phyloP scores from a whole-genome alignment of 768 basidiomycete genomes.

The Peribolospora baueri region DNA sequence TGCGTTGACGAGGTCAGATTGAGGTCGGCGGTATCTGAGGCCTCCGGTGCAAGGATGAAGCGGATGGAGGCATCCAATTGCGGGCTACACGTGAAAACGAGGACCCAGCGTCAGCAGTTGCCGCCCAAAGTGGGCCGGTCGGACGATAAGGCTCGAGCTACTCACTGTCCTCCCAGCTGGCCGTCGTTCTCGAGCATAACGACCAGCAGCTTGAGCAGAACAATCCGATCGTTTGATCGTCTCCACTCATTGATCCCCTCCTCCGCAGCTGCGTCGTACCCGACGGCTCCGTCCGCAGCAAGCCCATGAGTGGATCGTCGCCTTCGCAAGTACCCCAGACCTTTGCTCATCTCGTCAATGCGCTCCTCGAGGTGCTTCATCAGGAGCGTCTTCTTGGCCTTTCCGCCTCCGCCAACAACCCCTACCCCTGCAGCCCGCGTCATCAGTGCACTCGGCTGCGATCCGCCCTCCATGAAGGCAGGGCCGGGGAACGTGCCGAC shows the following conservation, averaged over 20 bases:
- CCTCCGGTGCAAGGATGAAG: conserved; percentile 37
- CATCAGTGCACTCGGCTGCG: conserved; percentile 40
- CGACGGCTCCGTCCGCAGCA: conserved; percentile 10
- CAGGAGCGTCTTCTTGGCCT: conserved; percentile 67
- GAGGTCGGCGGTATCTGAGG: not conserved
- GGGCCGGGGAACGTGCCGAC: conserved; percentile 58
- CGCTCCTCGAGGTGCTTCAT: conserved; percentile 51
- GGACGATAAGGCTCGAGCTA: conserved; percentile 4
- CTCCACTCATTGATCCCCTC: not conserved
- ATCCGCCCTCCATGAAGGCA: conserved; percentile 44
- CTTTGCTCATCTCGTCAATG: conserved; percentile 49
- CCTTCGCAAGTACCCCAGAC: conserved; percentile 36
- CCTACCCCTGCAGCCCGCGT: conserved; percentile 26
- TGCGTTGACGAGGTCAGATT: conserved; percentile 6
- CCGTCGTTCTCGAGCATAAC: conserved; percentile 78
- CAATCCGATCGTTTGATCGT: conserved; percentile 44
- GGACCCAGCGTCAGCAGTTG: not conserved
- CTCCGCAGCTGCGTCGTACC: conserved; percentile 18
- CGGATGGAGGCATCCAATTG: conserved; percentile 52
- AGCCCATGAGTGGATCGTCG: not conserved
- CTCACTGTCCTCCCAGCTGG: conserved; percentile 59
- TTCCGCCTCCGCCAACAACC: conserved; percentile 21
- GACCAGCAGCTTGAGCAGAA: conserved; percentile 46
- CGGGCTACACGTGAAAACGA: conserved; percentile 22
- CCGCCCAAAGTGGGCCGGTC: not conserved